Base-by-base conservation (phyloP, 2,329 filamentous ascomycete species). In the Bipolaris oryzae region DNA sequence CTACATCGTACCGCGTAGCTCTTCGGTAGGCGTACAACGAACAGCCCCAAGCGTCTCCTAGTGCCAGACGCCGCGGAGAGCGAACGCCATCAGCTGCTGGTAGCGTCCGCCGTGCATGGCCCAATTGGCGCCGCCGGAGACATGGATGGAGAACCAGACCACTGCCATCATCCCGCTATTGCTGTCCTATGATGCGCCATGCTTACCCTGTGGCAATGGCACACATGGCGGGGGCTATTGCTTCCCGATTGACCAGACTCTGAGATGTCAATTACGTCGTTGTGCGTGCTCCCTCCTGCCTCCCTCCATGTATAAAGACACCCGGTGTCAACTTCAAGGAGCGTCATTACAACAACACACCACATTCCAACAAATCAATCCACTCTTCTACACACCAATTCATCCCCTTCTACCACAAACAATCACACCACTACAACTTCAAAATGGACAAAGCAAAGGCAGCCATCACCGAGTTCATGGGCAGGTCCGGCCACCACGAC, bases 381-480 rank as follows among this genome's bases (percentile, higher is more conserved):
- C 38, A 54, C 31, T 33, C 51, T 42, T 38, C 41, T 25, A 20
- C 48, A 9, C 37, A 54, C n/a, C 44, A 52, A 35, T 39, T 28
- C 46, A 23, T 55, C 35, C 23, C 31, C n/a, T 25, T 44, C 42
- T 44, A 44, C 42, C 42, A 44, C 31, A 10, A 44, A 50, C 37
- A 53, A 33, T 33, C 31, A 57, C 50, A 42, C 34, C 31, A 33
- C 44, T 39, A 46, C 16, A 16, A 50, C 20, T 46, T 58, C 55
- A 68, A 48, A 61, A 74, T 89, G 87, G 82, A 89, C 15, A 85
- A 85, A 71, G 86, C 87, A 37, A 89, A 87, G 79, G 79, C 81
- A 68, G 84, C 83, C 57, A 82, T 90, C 67, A 77, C 78, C 44
- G 82, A 82, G 69, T 87, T 90, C 78, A 81, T 88, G 65, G 51